Evolutionary conservation across 495 filamentous ascomycete genomes (phyloP).

Genomic region (Lophiostoma macrostomum): DNA sequence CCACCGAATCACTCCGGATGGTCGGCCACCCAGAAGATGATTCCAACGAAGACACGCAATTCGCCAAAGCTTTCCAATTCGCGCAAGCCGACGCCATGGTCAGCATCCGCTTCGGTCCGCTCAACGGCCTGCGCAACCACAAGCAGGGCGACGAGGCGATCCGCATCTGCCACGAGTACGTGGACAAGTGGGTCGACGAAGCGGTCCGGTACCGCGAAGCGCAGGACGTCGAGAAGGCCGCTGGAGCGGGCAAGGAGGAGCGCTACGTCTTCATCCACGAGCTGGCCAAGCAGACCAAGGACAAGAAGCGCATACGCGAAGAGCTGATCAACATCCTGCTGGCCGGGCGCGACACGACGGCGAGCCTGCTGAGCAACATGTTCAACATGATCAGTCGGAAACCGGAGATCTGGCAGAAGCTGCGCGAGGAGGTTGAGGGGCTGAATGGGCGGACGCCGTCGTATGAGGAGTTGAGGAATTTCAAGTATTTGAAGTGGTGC

Average conservation of each 20-base stretch:
- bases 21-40: slow-evolving; percentile 4
- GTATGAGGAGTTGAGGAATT: slow-evolving; percentile 15
- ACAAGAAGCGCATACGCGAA: slow-evolving; percentile 36
- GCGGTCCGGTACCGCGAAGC: slow-evolving; percentile 27
- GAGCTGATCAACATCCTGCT: slow-evolving; percentile 42
- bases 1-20: slow-evolving; percentile 43
- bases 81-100: slow-evolving; percentile 19
- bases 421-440: slow-evolving; percentile 26
- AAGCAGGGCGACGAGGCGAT: slow-evolving; percentile 40
- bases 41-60: slow-evolving; percentile 23
- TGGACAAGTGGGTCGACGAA: slow-evolving; percentile 45
- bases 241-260: slow-evolving; percentile 33
- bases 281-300: slow-evolving; percentile 40
- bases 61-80: slow-evolving; percentile 31
- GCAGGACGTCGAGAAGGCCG: slow-evolving; percentile 20
- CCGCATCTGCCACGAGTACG: slow-evolving; percentile 51
- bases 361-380: slow-evolving; percentile 35
- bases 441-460: neutral
- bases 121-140: slow-evolving; percentile 13
- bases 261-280: slow-evolving; percentile 43
- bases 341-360: slow-evolving; percentile 42
- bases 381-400: slow-evolving; percentile 20
- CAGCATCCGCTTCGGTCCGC: slow-evolving; percentile 18
- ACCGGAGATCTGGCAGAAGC: slow-evolving; percentile 8
- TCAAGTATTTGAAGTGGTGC: slow-evolving; percentile 24